phyloP scores from a whole-genome alignment of 768 basidiomycete genomes.

The Termitomyces eurrhizus region DNA sequence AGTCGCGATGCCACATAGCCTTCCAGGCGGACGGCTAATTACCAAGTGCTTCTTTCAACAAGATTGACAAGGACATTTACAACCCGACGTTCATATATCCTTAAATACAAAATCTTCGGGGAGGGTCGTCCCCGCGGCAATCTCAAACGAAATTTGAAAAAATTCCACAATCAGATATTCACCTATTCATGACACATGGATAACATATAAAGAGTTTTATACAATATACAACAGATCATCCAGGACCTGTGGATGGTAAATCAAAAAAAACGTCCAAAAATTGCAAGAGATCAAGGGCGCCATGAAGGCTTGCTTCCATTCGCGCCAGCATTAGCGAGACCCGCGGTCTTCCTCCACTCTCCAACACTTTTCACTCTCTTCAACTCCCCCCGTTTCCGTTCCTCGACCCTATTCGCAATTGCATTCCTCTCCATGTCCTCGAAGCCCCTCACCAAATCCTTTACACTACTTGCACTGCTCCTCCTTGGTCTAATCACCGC shows the following conservation, averaged over 20 bases:
- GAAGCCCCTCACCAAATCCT: conserved; percentile 63
- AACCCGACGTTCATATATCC: too few species aligned
- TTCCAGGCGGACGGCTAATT: too few species aligned
- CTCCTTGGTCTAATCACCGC: conserved; percentile 37
- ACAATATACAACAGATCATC: conserved; percentile 2
- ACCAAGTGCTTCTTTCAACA: too few species aligned
- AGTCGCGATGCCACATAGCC: too few species aligned
- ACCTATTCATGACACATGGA: neutral
- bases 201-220: neutral
- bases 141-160: neutral
- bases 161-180: neutral
- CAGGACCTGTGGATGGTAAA: neutral
- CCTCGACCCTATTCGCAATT: conserved; percentile 24
- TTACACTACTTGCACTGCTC: conserved; percentile 69
- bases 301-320: conserved; percentile 13
- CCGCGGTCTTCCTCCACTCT: conserved; percentile 25
- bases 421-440: conserved; percentile 37
- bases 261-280: neutral
- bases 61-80: too few species aligned
- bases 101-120: too few species aligned
- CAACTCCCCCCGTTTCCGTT: conserved; percentile 22
- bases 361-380: conserved; percentile 33
- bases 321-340: neutral
- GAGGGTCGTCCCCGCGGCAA: neutral
- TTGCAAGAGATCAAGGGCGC: conserved; percentile 11